Evolutionary conservation across 805 yeast genomes (phyloP), one percentile per base, ranked within the genome.

Genomic region (Komagataella pastoris): DNA sequence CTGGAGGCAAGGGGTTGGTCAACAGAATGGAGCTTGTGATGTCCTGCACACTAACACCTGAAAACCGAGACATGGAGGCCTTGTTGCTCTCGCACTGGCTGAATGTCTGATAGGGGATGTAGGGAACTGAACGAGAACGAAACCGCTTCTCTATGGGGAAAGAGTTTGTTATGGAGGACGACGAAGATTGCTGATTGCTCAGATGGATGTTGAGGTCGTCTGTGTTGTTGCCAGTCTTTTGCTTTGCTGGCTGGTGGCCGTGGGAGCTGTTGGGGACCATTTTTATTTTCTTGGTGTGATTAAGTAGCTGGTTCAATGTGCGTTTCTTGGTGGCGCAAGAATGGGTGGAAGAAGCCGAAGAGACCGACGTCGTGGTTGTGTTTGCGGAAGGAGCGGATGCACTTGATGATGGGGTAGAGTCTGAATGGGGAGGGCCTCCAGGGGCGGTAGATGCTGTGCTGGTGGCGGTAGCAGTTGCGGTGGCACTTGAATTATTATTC

Each of bases 1-100:
- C 87, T 1, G 97, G 97, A 3, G 96, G 96, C 49, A 83, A 64
- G 5, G 80, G 76, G n/a, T 30, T 30, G 40, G 40, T 30, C 40
- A 30, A 10, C 40, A 30, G 14, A 8, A 30, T 10, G 40, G 40
- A 30, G 40, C 40, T 30, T 30, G 40, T 30, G 40, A 30, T 30
- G 40, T 30, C 40, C 40, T 30, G 40, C 40, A 30, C 40, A 30
- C 40, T 30, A n/a, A 30, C 40, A 14, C 40, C 40, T 30, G 40
- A 30, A 30, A 30, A 30, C 40, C 40, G 40, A 30, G 40, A 30
- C 40, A 30, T 30, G 40, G 40, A 30, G 12, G 40, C 14, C 40
- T 30, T 30, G 40, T 30, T 30, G 14, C 14, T 8, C 40, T 30
- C 40, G 40, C 40, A 30, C 3, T 30, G 40, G 40, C 40, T 30